phyloP scores from a whole-genome alignment of 108 stramenopile species.

The Nitzschia putrida region DNA sequence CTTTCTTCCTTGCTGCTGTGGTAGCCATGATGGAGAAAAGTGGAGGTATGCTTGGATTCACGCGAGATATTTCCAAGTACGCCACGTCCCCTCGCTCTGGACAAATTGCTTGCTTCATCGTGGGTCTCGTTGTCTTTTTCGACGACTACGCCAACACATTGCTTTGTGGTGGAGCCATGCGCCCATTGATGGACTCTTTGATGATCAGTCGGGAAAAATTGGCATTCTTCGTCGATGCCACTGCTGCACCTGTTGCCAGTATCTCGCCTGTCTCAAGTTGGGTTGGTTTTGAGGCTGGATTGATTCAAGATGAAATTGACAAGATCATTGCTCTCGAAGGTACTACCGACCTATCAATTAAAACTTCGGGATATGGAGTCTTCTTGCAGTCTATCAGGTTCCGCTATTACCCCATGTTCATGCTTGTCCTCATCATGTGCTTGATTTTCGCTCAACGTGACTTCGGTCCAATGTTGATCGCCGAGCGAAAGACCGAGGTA shows the following conservation, averaged over 20 bases:
- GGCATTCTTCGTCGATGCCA: conserved; percentile 74
- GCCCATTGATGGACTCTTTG: conserved; percentile 55
- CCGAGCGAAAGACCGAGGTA: conserved; percentile 58
- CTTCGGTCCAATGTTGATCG: conserved; percentile 69
- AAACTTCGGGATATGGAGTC: conserved; percentile 50
- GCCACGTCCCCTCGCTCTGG: conserved; percentile 28
- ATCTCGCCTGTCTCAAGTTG: conserved; percentile 67
- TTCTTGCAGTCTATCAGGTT: conserved; percentile 57
- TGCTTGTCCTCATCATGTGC: conserved; percentile 28
- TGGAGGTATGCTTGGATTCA: conserved; percentile 66
- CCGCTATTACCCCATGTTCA: conserved; percentile 30
- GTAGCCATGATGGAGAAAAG: conserved; percentile 47
- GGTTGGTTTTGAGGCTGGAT: conserved; percentile 72
- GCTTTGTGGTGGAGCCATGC: conserved; percentile 65
- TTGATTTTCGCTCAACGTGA: conserved; percentile 46
- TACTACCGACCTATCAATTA: conserved; percentile 23
- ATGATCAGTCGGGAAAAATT: conserved; percentile 63
- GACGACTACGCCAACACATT: conserved; percentile 71
- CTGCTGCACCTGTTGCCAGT: conserved; percentile 68
- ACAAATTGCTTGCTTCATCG: conserved; percentile 37
- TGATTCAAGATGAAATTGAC: conserved; percentile 66
- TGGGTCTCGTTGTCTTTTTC: conserved; percentile 62
- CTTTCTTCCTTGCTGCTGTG: conserved; percentile 36
- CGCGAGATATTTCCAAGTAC: conserved; percentile 23
- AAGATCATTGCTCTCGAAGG: conserved; percentile 30